Percentiles rank a stretch among this genome's conserved stretches.
These are phyloP conservation scores for Wickerhamomyces hampshirensis DNA, from an alignment of 805 yeast species.

Conservation along the genomic window DNA sequence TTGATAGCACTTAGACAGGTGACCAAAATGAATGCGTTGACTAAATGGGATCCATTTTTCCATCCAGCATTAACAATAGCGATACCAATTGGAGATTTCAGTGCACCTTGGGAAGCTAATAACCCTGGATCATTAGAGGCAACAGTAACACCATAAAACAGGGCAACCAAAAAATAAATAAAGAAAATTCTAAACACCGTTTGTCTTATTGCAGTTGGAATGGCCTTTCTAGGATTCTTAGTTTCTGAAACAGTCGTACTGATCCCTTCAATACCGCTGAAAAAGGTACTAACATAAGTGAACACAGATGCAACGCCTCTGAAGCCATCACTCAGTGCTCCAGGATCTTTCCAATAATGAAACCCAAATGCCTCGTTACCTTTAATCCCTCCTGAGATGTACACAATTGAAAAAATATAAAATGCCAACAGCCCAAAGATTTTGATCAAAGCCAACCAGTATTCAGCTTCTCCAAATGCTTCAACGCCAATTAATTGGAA, in stretches of 20 bases:
- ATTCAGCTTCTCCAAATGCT: conserved; percentile 55
- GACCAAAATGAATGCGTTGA: conserved; percentile 64
- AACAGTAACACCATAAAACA: conserved; percentile 64
- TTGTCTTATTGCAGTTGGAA: conserved; percentile 66
- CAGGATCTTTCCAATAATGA: conserved; percentile 29
- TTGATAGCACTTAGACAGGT: conserved; percentile 69
- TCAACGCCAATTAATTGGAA: conserved; percentile 49
- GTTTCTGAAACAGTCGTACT: conserved; percentile 75
- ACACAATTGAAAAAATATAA: conserved; percentile 44
- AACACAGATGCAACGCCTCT: conserved; percentile 56
- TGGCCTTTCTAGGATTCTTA: conserved; percentile 61
- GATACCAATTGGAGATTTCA: conserved; percentile 67
- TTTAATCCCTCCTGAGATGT: conserved; percentile 38
- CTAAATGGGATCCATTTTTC: conserved; percentile 55
- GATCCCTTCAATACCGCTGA: conserved; percentile 72
- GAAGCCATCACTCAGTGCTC: conserved; percentile 39
- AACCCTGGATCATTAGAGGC: conserved; percentile 59
- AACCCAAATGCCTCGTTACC: conserved; percentile 30
- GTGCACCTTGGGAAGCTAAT: conserved; percentile 29
- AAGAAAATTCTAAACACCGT: conserved; percentile 59
- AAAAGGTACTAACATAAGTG: conserved; percentile 69
- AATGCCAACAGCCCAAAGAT: conserved; percentile 44
- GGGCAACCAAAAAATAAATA: conserved; percentile 57
- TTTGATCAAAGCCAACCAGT: conserved; percentile 47
- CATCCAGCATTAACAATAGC: conserved; percentile 70